phyloP scores from a whole-genome alignment of 805 yeast genomes.

The Candida montana region DNA sequence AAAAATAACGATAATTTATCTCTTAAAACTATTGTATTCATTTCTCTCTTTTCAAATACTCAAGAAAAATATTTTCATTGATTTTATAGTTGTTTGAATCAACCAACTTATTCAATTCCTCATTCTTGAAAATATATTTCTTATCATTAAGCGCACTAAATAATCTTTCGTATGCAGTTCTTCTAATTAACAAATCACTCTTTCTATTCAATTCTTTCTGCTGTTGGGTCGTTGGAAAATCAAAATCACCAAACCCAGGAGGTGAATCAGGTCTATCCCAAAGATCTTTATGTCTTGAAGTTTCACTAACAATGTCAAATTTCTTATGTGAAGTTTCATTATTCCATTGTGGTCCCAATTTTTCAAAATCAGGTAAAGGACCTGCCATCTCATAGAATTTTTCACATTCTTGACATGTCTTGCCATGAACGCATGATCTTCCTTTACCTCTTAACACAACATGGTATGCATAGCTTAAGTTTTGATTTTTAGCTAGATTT shows the following conservation, averaged over 20 bases:
- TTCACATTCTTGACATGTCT: conserved; percentile 29
- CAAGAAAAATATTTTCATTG: conserved; percentile 21
- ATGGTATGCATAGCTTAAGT: conserved; percentile 27
- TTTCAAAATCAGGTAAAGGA: conserved; percentile 14
- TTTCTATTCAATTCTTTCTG: conserved; percentile 31
- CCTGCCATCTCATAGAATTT: conserved; percentile 29
- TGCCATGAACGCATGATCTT: conserved; percentile 31
- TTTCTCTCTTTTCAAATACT: conserved; percentile 10
- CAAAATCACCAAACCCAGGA: conserved; percentile 55
- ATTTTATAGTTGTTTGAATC: conserved; percentile 27
- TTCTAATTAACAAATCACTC: conserved; percentile 29
- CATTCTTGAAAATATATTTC: conserved; percentile 41
- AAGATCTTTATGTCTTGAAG: conserved; percentile 23
- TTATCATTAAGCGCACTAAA: conserved; percentile 38
- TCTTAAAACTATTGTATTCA: too few relatives aligned
- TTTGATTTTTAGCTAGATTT: conserved; percentile 29
- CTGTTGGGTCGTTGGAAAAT: conserved; percentile 56
- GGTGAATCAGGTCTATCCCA: conserved; percentile 41
- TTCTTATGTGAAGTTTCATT: conserved; percentile 3
- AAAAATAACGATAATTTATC: too few relatives aligned
- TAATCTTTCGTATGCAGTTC: conserved; percentile 40
- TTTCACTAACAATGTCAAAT: conserved; percentile 17
- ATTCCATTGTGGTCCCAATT: conserved; percentile 28
- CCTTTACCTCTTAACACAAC: conserved; percentile 30
- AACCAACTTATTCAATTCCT: conserved; percentile 34